Percentiles rank a stretch among this genome's conserved stretches.
phyloP scores from a whole-genome alignment of 176 grass and related monocot genomes.

The Tuctoria greenei region DNA sequence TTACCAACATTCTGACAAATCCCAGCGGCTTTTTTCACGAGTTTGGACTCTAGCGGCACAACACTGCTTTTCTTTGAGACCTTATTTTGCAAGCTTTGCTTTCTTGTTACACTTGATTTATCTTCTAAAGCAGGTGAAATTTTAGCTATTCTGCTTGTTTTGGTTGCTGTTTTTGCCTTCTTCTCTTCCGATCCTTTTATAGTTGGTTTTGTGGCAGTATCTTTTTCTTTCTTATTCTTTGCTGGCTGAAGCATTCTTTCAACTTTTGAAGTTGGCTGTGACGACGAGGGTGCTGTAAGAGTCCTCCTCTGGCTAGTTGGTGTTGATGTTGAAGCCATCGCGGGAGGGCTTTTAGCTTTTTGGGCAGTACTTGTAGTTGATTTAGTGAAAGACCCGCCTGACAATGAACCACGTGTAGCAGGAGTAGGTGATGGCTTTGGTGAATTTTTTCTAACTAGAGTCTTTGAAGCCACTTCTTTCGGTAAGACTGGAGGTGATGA shows the following conservation, averaged over 20 bases:
- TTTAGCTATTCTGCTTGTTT: conserved; percentile 53
- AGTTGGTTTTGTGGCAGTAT: conserved; percentile 36
- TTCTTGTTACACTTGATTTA: conserved; percentile 49
- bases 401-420: conserved; percentile 67
- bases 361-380: conserved; percentile 49
- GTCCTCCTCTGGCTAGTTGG: conserved; percentile 65
- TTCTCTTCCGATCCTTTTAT: conserved; percentile 66
- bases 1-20: conserved; percentile 40
- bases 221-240: conserved; percentile 58
- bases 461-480: conserved; percentile 70
- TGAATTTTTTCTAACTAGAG: conserved; percentile 58
- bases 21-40: conserved; percentile 64
- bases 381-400: conserved; percentile 73
- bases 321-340: conserved; percentile 41
- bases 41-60: conserved; percentile 85
- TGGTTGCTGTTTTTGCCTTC: conserved; percentile 52
- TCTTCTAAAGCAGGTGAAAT: conserved; percentile 54
- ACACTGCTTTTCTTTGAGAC: conserved; percentile 96
- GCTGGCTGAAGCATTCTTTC: conserved; percentile 39
- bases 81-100: conserved; percentile 68
- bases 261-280: conserved; percentile 54
- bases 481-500: conserved; percentile 73
- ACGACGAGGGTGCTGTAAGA: conserved; percentile 28
- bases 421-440: conserved; percentile 70
- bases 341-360: conserved; percentile 56